Percentiles rank a stretch among this genome's conserved stretches.
These are phyloP conservation scores for Linnemannia schmuckeri DNA, from an alignment of 192 early-diverging fungal genomes.

Conservation along the genomic window DNA sequence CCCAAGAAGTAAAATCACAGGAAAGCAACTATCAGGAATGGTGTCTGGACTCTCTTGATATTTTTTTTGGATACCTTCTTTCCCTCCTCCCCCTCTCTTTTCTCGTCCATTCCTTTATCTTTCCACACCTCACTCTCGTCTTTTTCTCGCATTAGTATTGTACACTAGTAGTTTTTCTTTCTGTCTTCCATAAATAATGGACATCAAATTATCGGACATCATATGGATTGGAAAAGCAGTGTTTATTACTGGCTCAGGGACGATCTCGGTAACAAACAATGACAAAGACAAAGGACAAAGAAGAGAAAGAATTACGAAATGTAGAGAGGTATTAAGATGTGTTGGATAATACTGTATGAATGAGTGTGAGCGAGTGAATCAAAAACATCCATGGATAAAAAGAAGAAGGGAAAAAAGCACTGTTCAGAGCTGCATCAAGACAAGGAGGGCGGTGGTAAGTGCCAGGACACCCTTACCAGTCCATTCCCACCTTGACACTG, in stretches of 20 bases:
- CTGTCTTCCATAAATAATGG: neutral
- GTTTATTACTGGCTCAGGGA: neutral
- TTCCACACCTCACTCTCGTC: neutral
- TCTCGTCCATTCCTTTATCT: neutral
- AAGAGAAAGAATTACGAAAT: no score
- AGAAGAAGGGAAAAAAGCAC: no score
- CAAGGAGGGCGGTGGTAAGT: neutral
- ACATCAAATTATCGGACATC: neutral
- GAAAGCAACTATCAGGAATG: conserved; percentile 3
- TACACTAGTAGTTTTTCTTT: neutral
- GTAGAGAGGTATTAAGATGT: no score
- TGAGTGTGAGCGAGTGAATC: no score
- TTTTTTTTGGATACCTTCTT: conserved; percentile 5
- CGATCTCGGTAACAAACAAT: no score
- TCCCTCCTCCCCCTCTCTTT: neutral
- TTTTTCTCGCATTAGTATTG: conserved; percentile 5
- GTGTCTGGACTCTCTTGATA: neutral
- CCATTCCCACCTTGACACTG: neutral
- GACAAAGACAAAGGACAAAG: no score
- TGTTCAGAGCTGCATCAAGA: neutral
- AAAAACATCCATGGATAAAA: neutral
- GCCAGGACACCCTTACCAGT: neutral
- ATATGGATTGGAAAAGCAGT: neutral
- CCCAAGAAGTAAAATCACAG: conserved; percentile 52
- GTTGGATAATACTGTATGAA: no score